Base-by-base conservation (phyloP, 2,329 filamentous ascomycete genomes). In the Immersiporthe knoxdaviesiana region DNA sequence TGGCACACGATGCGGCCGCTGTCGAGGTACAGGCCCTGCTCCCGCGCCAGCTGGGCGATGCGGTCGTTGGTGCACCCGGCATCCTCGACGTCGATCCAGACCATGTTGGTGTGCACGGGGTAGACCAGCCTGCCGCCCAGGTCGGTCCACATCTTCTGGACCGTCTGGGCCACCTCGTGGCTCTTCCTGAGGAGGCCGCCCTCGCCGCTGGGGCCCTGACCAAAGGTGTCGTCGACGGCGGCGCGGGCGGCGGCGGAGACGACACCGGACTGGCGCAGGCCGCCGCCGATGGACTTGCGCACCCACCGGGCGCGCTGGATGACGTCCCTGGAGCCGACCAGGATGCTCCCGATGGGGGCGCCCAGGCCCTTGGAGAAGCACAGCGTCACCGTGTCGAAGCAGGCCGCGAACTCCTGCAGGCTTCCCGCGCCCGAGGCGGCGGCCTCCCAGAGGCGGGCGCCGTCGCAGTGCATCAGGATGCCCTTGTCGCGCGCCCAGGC, bases 31-130 rank as follows among this genome's bases (percentile, higher is more conserved):
- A 87, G 74, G 0, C 84, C 84, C 14, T 76, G 79, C 44, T 81
- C 80, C 62, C 75, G 75, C 7, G 80, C 81, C 41, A 84, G 76
- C 72, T 79, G 76, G 18, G 77, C 75, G 65, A 86, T 81, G 52
- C 75, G 77, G 67, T 77, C 77, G 7, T 65, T 71, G 18, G 77
- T 76, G 71, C 83, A 82, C 1, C 87, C 86, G 14, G 87, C 85
- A 1, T 85, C 84, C 39, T 88, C 85, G 21, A 96, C 81, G 77
- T 97, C 90, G 69, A 97, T 76, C 93, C 92, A 97, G 44, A 93
- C 88, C 92, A 97, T 97, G 80, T 97, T 97, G n/a, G 93, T 97
- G 76, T 97, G 90, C 1, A 92, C 90, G 0, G 91, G 90, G 70
- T 90, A 84, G 27, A 84, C 79, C 68, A 93, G 79, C 79, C 86